Conservation (phyloP, 2,329 filamentous ascomycete genomes). For the Simplicillium sp. region DNA sequence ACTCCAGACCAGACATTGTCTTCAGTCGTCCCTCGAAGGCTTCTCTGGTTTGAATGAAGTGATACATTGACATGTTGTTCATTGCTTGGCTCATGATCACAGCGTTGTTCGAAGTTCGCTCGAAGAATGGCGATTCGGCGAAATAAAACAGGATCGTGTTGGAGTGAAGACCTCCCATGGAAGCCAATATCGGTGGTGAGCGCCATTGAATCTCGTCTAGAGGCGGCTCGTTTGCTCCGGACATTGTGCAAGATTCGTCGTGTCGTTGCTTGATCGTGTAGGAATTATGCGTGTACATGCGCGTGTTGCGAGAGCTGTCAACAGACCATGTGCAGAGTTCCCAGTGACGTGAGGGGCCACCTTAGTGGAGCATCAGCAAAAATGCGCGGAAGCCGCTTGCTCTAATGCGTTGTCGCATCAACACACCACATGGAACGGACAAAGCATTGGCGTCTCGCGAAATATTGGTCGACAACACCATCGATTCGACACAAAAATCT, state of each 20-base stretch:
- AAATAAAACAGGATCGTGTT: slow-evolving; percentile 62
- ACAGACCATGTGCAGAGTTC: neutral
- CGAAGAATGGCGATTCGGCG: slow-evolving; percentile 57
- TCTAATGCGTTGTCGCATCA: too few relatives aligned
- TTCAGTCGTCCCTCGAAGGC: slow-evolving; percentile 53
- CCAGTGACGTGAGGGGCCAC: neutral
- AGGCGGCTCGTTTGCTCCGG: slow-evolving; percentile 37
- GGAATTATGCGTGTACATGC: too few relatives aligned
- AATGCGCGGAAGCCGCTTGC: too few relatives aligned
- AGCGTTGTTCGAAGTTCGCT: slow-evolving; percentile 58
- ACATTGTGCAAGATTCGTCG: slow-evolving; percentile 21
- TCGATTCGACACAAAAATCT: too few relatives aligned
- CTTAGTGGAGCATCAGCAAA: neutral
- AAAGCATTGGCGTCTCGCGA: too few relatives aligned
- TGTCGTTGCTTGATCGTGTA: neutral
- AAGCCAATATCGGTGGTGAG: slow-evolving; percentile 36
- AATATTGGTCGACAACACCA: too few relatives aligned
- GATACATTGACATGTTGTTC: slow-evolving; percentile 49
- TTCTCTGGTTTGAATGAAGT: slow-evolving; percentile 50
- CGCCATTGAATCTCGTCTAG: slow-evolving; percentile 62
- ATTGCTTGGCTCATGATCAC: slow-evolving; percentile 52
- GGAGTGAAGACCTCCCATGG: slow-evolving; percentile 51
- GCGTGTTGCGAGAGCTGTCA: neutral
- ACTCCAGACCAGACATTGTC: slow-evolving; percentile 59
- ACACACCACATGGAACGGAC: too few relatives aligned